A percentile compares a stretch with the other conserved stretches of the same genome.
Evolutionary conservation across 2,329 filamentous ascomycete species (phyloP).

Genomic region (Diaporthe eres): DNA sequence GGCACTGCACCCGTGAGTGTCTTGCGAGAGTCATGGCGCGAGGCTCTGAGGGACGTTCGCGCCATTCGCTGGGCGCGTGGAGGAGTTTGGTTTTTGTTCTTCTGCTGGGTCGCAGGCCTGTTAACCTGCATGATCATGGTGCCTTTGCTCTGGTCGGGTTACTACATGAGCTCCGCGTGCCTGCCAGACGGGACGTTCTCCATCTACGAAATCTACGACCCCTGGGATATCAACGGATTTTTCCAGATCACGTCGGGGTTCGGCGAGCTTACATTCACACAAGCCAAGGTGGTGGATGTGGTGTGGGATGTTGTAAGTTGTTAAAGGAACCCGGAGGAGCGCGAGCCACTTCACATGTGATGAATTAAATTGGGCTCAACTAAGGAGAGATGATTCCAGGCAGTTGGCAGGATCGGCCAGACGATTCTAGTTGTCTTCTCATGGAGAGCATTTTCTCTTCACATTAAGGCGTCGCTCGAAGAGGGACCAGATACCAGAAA

Average conservation of each 20-base stretch:
- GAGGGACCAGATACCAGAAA: background rate
- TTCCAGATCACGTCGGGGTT: constrained; percentile 7
- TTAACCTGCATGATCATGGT: background rate
- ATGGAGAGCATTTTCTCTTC: constrained; percentile 10
- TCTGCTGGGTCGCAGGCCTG: background rate
- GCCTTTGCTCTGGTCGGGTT: background rate
- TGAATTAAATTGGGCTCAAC: background rate
- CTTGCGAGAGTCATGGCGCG: constrained; percentile 2
- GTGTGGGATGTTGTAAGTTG: constrained; percentile 22
- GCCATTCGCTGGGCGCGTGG: background rate
- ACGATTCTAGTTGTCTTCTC: constrained; percentile 6
- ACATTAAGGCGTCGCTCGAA: constrained; percentile 11
- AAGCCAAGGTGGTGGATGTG: constrained; percentile 16
- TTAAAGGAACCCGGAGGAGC: background rate
- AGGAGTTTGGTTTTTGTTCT: background rate
- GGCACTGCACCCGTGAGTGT: background rate
- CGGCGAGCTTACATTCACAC: background rate
- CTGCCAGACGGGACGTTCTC: constrained; percentile 3
- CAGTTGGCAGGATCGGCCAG: background rate
- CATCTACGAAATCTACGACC: background rate
- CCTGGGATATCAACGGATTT: background rate
- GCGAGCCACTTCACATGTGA: background rate
- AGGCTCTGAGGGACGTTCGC: background rate
- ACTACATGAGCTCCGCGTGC: constrained; percentile 6
- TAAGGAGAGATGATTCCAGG: background rate